A percentile compares a stretch with the other conserved stretches of the same genome.
phyloP scores from a whole-genome alignment of 2,329 filamentous ascomycete genomes.

The Whalleya microplaca region DNA sequence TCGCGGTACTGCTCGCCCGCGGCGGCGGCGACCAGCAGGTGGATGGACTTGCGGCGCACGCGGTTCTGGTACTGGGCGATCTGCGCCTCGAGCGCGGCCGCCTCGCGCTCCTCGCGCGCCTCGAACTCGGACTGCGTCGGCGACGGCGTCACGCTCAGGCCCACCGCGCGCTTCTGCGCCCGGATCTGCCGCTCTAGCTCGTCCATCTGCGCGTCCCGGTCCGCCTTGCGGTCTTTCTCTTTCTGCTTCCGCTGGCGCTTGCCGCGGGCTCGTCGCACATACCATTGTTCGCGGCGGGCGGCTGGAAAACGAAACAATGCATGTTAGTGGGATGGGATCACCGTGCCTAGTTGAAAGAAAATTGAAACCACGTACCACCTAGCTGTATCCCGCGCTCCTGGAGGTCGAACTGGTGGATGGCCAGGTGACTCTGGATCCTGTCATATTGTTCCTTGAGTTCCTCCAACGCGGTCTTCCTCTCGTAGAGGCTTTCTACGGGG shows the following conservation, averaged over 20 bases:
- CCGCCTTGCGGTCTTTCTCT: not conserved
- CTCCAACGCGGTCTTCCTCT: not conserved
- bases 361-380: slow-evolving; percentile 12
- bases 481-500: not conserved
- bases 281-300: no score
- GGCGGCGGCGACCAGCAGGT: slow-evolving; percentile 28
- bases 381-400: not conserved
- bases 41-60: slow-evolving; percentile 21
- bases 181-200: no score
- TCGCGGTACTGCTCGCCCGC: slow-evolving; percentile 26
- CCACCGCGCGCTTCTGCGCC: not conserved
- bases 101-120: no score
- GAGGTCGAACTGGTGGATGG: slow-evolving; percentile 10
- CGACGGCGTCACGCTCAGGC: slow-evolving; percentile 1
- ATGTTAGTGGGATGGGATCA: slow-evolving; percentile 8
- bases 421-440: slow-evolving; percentile 5
- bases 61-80: slow-evolving; percentile 15
- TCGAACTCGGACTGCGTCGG: slow-evolving; percentile 10
- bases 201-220: no score
- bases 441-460: slow-evolving; percentile 1
- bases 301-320: not conserved
- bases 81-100: not conserved
- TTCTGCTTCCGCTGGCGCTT: no score
- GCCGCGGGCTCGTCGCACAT: no score
- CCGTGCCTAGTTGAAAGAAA: not conserved